Conservation (phyloP, 1,284 basidiomycete species). For the Apiotrichum porosum region DNA sequence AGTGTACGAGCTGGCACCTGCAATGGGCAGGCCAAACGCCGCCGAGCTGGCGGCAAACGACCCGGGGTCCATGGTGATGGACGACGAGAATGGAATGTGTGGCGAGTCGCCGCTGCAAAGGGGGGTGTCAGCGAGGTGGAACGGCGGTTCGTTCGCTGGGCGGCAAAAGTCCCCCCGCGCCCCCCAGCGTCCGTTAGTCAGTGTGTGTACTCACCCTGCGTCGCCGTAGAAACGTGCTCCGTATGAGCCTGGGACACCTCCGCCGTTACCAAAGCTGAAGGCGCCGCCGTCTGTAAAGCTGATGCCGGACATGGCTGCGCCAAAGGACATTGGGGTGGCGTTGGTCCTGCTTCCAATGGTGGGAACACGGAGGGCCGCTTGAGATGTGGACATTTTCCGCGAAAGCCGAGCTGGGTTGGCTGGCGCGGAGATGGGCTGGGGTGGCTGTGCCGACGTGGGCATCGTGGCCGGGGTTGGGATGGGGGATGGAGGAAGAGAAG, state of each 20-base stretch:
- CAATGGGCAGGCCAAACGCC: conserved; percentile 30
- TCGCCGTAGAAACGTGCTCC: conserved; percentile 43
- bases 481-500: background rate
- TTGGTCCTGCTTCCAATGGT: conserved; percentile 13
- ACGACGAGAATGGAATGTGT: conserved; percentile 32
- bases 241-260: conserved; percentile 28
- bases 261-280: conserved; percentile 32
- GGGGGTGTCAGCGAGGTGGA: background rate
- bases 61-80: conserved; percentile 41
- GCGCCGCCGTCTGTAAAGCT: conserved; percentile 39
- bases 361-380: conserved; percentile 8
- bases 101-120: conserved; percentile 28
- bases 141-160: too few species aligned
- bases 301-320: conserved; percentile 42
- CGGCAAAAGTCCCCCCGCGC: background rate
- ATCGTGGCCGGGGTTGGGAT: background rate
- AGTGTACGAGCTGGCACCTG: conserved; percentile 17
- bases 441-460: conserved; percentile 1
- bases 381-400: conserved; percentile 14
- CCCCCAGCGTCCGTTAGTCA: too few species aligned
- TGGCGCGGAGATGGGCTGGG: conserved; percentile 17
- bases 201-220: conserved; percentile 27
- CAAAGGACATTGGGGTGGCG: conserved; percentile 42
- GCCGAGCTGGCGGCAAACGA: conserved; percentile 33
- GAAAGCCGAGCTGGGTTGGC: conserved; percentile 14